Evolutionary conservation across 2,329 filamentous ascomycete species (phyloP).

Genomic region (Colletotrichum sublineola): DNA sequence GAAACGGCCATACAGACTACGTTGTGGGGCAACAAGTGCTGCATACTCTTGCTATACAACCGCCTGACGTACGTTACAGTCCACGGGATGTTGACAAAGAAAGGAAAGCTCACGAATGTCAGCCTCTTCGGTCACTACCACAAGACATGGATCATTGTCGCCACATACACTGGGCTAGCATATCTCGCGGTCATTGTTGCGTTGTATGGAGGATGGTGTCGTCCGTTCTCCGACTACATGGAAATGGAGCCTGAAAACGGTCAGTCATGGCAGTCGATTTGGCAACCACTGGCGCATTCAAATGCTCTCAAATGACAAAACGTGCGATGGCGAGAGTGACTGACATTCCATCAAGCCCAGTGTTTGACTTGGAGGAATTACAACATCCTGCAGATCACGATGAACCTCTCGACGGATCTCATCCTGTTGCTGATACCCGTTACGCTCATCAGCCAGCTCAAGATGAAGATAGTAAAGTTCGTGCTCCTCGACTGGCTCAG

Average conservation of each 20-base stretch:
- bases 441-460: constrained; percentile 26
- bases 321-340: not conserved
- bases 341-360: constrained; percentile 20
- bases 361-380: constrained; percentile 36
- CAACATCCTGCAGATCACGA: constrained; percentile 35
- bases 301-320: no score
- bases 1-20: constrained; percentile 40
- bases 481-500: not conserved
- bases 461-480: constrained; percentile 33
- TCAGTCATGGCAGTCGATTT: not conserved
- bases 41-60: constrained; percentile 32
- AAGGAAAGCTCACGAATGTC: constrained; percentile 2
- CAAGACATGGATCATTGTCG: constrained; percentile 19
- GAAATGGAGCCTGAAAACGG: constrained; percentile 23
- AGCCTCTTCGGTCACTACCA: constrained; percentile 31
- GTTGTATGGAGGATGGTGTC: constrained; percentile 38
- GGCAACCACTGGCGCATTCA: not conserved
- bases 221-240: constrained; percentile 36
- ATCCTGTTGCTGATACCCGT: constrained; percentile 31
- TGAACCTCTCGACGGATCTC: constrained; percentile 40
- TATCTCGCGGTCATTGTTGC: constrained; percentile 33
- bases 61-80: constrained; percentile 22
- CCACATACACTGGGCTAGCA: constrained; percentile 20
- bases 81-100: not conserved
- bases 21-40: constrained; percentile 39